Evolutionary conservation across 169 alveolate genomes (phyloP).

Genomic region (Ichthyophthirius multifiliis): DNA sequence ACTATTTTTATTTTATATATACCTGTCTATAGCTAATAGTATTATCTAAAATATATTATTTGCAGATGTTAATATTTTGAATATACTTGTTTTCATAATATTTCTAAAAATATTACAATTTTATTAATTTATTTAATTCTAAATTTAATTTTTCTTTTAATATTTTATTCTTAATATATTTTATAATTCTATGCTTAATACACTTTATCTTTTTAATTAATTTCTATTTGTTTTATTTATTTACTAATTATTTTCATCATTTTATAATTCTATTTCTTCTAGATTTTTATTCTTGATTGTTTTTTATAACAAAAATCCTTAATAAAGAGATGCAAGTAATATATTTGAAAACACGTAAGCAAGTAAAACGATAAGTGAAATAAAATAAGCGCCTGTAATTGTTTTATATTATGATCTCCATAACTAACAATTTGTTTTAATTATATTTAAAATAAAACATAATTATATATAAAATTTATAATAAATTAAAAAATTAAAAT

Average conservation of each 20-base stretch:
- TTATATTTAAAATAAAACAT: neutral
- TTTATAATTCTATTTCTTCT: neutral
- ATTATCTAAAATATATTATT: too few relatives aligned
- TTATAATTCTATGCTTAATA: neutral
- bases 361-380: conserved; percentile 3
- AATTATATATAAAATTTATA: neutral
- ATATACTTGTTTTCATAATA: neutral
- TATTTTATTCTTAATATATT: neutral
- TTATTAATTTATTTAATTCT: neutral
- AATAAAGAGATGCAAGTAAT: conserved; percentile 26
- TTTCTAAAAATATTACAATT: neutral
- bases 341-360: conserved; percentile 23
- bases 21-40: too few relatives aligned
- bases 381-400: conserved; percentile 18
- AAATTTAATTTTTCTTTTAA: neutral
- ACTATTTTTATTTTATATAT: too few relatives aligned
- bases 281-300: conserved; percentile 12
- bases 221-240: neutral
- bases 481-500: neutral
- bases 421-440: neutral
- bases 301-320: conserved; percentile 12
- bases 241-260: neutral
- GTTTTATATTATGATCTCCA: conserved; percentile 26
- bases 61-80: neutral
- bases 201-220: neutral